Evolutionary conservation across 345 rosid species (phyloP).

Genomic region (Aegle marmelos): DNA sequence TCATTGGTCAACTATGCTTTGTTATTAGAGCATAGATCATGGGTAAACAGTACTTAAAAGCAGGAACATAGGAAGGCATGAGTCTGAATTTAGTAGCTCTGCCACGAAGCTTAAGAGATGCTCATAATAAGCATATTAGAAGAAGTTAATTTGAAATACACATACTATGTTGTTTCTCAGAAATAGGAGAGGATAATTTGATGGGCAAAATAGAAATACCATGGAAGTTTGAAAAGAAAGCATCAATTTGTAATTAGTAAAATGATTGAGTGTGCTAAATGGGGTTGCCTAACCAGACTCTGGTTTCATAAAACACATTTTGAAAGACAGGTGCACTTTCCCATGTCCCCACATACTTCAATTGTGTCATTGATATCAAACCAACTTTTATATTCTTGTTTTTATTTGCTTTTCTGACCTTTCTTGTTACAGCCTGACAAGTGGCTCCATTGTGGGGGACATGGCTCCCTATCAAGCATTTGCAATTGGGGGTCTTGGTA

Average conservation of each 20-base stretch:
- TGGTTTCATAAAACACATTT: neutral
- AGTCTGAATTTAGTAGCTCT: neutral
- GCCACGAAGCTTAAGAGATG: constrained; percentile 11
- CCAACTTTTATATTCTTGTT: constrained; percentile 5
- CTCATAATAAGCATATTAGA: neutral
- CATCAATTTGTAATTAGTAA: neutral
- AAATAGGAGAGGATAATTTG: neutral
- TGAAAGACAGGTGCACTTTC: neutral
- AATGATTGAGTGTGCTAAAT: neutral
- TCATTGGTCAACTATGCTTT: constrained; percentile 3
- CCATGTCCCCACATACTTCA: neutral
- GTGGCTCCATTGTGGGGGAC: constrained; percentile 97
- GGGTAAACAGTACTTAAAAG: neutral
- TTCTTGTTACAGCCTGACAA: constrained; percentile 66
- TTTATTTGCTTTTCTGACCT: constrained; percentile 24
- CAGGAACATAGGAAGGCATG: neutral
- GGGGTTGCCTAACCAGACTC: neutral
- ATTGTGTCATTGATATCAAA: neutral
- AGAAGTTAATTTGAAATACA: neutral
- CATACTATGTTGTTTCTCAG: neutral
- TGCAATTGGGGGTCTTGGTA: constrained; percentile 85
- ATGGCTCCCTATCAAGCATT: constrained; percentile 99
- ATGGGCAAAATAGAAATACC: neutral
- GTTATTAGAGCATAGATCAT: neutral
- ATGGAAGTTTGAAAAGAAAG: neutral